A percentile compares a stretch with the other conserved stretches of the same genome.
Evolutionary conservation across 2,329 filamentous ascomycete genomes (phyloP).

Genomic region (Pseudogymnoascus sp.): DNA sequence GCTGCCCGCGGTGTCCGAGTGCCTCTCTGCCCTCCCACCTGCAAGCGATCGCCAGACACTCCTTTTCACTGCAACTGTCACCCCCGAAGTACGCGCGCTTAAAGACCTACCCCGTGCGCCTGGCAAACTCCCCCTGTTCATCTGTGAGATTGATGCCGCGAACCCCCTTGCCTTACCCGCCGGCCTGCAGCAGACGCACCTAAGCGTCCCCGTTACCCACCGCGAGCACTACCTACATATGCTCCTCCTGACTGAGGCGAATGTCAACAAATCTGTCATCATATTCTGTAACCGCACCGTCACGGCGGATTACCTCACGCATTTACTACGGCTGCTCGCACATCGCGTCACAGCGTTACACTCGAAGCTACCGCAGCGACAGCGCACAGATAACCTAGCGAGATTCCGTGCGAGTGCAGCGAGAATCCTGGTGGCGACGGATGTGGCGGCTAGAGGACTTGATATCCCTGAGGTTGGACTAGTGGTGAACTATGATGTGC

Average conservation of each 20-base stretch:
- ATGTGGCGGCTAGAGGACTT: constrained; percentile 87
- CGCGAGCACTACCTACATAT: constrained; percentile 92
- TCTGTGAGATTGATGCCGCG: constrained; percentile 79
- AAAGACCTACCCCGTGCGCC: constrained; percentile 66
- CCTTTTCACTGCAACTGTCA: constrained; percentile 93
- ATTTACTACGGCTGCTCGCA: constrained; percentile 73
- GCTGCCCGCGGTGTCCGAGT: constrained; percentile 89
- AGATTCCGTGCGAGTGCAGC: constrained; percentile 87
- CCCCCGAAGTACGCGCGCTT: constrained; percentile 79
- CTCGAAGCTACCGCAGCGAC: constrained; percentile 74
- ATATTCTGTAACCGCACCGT: constrained; percentile 90
- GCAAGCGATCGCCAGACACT: constrained; percentile 78
- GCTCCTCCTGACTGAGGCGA: constrained; percentile 71
- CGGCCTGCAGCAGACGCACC: constrained; percentile 74
- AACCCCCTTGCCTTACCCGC: constrained; percentile 64
- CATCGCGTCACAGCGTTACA: constrained; percentile 91
- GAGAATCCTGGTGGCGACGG: constrained; percentile 85
- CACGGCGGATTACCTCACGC: constrained; percentile 83
- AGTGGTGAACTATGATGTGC: constrained; percentile 93
- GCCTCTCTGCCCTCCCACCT: constrained; percentile 72
- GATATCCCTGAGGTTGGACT: constrained; percentile 89
- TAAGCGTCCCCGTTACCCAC: constrained; percentile 84
- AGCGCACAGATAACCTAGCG: constrained; percentile 79
- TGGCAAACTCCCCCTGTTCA: constrained; percentile 69
- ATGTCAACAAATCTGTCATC: constrained; percentile 70